Base-by-base conservation (phyloP, 2,329 filamentous ascomycete species). In the Ophiostoma pallidulum region DNA sequence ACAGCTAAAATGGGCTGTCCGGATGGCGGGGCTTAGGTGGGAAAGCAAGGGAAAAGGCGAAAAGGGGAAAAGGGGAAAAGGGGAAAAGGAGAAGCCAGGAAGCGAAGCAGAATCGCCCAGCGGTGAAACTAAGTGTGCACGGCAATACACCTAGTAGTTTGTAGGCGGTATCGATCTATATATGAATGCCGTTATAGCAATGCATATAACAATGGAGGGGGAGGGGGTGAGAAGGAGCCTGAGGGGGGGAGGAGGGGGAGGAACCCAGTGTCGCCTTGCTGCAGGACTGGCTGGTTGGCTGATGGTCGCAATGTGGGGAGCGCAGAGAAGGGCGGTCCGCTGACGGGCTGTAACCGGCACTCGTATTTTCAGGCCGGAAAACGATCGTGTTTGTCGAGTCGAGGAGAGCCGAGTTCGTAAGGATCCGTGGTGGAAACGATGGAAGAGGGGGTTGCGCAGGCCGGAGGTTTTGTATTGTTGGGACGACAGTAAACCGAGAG, bases 391-490 rank as follows among this genome's bases (percentile, higher is more conserved):
- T 33, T 14, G 7, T 19, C 4, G 33, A 18, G 33, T 5, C 6
- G 31, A 6, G n/a, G n/a, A 33, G n/a, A 33, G 12, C n/a, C 20
- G 20, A 24, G 19, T 4, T 19, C 31, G 45, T n/a, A 38, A 36
- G 12, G 16, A 42, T 47, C 13, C n/a, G 8, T 28, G 12, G 10
- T 37, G n/a, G 36, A 38, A 24, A 8, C 24, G n/a, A 28, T 10
- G 33, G 20, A 22, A 14, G 14, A 8, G 9, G 18, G 42, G 16
- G 26, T 10, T 22, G 41, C n/a, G 22, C 32, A 29, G 22, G 10
- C 14, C 7, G 41, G 29, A 33, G 36, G 22, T 48, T 52, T 48
- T 50, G 50, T 48, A 50, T 48, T 36, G 45, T 40, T 28, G 39
- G 14, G 31, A 33, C 16, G 22, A 42, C n/a, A 31, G 38, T 12